A percentile compares a stretch with the other conserved stretches of the same genome.
Evolutionary conservation across 179 eudicot species (phyloP).

Genomic region (Monotropa hypopitys): DNA sequence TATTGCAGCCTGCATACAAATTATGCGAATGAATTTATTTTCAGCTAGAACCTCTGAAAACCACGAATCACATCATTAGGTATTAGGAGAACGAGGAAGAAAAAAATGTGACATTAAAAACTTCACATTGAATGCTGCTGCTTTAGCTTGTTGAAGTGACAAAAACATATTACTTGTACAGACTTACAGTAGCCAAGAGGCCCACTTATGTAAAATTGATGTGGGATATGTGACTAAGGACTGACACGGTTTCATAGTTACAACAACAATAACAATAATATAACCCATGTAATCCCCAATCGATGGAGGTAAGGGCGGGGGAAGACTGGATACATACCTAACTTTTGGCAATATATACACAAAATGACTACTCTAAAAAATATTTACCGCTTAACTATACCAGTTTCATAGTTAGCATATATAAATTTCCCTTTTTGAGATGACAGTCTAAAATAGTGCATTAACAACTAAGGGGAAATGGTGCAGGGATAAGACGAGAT

Average conservation of each 20-base stretch:
- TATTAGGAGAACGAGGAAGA: conserved; percentile 3
- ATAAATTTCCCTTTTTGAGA: not conserved
- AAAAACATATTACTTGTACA: not conserved
- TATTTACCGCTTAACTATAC: no score
- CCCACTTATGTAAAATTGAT: not conserved
- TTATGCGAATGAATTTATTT: conserved; percentile 2
- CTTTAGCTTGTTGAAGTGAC: not conserved
- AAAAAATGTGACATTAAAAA: not conserved
- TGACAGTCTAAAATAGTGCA: not conserved
- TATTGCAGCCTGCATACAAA: conserved; percentile 63
- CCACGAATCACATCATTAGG: not conserved
- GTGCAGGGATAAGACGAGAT: not conserved
- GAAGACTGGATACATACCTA: no score
- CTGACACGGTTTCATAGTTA: not conserved
- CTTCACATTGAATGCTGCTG: not conserved
- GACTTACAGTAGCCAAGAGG: not conserved
- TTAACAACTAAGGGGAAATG: not conserved
- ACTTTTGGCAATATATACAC: no score
- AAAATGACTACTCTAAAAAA: no score
- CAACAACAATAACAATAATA: no score
- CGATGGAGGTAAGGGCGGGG: no score
- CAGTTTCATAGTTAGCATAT: not conserved
- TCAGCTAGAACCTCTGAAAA: conserved; percentile 8
- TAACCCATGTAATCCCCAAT: no score
- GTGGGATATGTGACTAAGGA: not conserved